Conservation (phyloP, 2,329 filamentous ascomycete species). For the Aspergillus oerlinghausenensis region DNA sequence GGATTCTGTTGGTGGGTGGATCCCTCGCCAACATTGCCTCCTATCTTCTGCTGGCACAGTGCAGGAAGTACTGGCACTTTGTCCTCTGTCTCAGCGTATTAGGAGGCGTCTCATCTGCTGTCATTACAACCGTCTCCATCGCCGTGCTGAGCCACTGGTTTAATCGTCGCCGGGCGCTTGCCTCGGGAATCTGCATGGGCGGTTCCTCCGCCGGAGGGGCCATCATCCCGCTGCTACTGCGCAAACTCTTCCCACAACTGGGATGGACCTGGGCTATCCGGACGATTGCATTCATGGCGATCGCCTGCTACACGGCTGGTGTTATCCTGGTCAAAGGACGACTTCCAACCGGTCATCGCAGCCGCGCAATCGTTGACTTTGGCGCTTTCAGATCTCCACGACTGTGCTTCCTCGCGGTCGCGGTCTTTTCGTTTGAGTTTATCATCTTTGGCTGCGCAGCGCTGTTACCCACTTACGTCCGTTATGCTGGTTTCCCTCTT, state of each 20-base stretch:
- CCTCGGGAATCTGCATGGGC: slow-evolving; percentile 38
- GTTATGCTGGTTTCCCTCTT: slow-evolving; percentile 33
- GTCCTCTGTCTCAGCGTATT: slow-evolving; percentile 37
- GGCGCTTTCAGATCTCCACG: slow-evolving; percentile 39
- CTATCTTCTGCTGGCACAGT: slow-evolving; percentile 47
- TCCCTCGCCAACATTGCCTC: slow-evolving; percentile 34
- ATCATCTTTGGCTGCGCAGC: slow-evolving; percentile 47
- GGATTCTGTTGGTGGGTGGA: slow-evolving; percentile 37
- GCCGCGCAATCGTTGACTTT: slow-evolving; percentile 36
- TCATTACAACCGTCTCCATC: slow-evolving; percentile 35
- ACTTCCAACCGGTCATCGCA: slow-evolving; percentile 23
- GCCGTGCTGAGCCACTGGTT: slow-evolving; percentile 41
- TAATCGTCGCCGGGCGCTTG: slow-evolving; percentile 31
- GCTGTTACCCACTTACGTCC: slow-evolving; percentile 44
- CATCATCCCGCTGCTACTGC: slow-evolving; percentile 33
- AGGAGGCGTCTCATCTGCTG: slow-evolving; percentile 31
- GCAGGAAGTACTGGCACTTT: slow-evolving; percentile 47
- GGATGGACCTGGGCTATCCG: slow-evolving; percentile 37
- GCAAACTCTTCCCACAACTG: slow-evolving; percentile 25
- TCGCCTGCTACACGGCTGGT: slow-evolving; percentile 29
- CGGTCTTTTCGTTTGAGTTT: slow-evolving; percentile 46
- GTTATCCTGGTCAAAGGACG: slow-evolving; percentile 33
- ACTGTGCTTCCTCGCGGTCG: slow-evolving; percentile 40
- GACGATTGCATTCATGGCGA: slow-evolving; percentile 33
- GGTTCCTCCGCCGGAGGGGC: slow-evolving; percentile 37